Evolutionary conservation across 2,329 filamentous ascomycete species (phyloP).

Genomic region (Davidsoniella australis): DNA sequence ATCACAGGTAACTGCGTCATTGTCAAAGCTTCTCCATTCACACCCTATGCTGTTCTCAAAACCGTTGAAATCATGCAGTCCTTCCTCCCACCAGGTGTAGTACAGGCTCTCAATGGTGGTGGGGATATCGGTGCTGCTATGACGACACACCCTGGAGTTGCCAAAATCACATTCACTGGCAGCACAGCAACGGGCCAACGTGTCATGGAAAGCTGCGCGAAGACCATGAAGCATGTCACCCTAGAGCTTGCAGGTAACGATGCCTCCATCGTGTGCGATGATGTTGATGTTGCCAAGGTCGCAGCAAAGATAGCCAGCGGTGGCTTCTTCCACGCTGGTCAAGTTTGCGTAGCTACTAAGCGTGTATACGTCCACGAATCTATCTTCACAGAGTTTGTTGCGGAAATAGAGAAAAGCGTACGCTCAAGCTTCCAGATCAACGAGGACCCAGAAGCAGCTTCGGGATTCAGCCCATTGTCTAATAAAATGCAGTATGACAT

Average conservation of each 20-base stretch:
- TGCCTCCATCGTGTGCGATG: slow-evolving; percentile 38
- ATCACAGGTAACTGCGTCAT: slow-evolving; percentile 39
- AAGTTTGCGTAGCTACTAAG: slow-evolving; percentile 28
- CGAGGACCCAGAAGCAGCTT: slow-evolving; percentile 23
- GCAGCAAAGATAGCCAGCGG: slow-evolving; percentile 27
- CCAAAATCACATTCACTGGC: slow-evolving; percentile 48
- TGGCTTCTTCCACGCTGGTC: slow-evolving; percentile 39
- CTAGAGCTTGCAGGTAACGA: slow-evolving; percentile 48
- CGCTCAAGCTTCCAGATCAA: slow-evolving; percentile 14
- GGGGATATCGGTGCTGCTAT: slow-evolving; percentile 42
- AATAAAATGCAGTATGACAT: slow-evolving; percentile 50
- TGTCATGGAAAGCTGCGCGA: slow-evolving; percentile 37
- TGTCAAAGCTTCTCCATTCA: slow-evolving; percentile 40
- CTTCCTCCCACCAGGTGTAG: slow-evolving; percentile 44
- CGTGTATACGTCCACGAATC: slow-evolving; percentile 43
- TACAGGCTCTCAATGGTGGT: slow-evolving; percentile 42
- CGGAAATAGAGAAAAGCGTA: slow-evolving; percentile 19
- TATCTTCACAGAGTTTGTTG: slow-evolving; percentile 36
- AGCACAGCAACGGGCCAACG: slow-evolving; percentile 42
- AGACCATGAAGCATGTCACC: slow-evolving; percentile 42
- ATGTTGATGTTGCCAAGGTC: slow-evolving; percentile 31
- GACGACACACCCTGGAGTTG: slow-evolving; percentile 39
- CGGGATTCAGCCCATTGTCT: slow-evolving; percentile 40
- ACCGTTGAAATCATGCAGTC: slow-evolving; percentile 38
- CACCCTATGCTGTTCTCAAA: slow-evolving; percentile 41